A percentile compares a stretch with the other conserved stretches of the same genome.
These are phyloP conservation scores for Gynostemma pentaphyllum DNA, from an alignment of 306 rosid species.

Conservation along the genomic window DNA sequence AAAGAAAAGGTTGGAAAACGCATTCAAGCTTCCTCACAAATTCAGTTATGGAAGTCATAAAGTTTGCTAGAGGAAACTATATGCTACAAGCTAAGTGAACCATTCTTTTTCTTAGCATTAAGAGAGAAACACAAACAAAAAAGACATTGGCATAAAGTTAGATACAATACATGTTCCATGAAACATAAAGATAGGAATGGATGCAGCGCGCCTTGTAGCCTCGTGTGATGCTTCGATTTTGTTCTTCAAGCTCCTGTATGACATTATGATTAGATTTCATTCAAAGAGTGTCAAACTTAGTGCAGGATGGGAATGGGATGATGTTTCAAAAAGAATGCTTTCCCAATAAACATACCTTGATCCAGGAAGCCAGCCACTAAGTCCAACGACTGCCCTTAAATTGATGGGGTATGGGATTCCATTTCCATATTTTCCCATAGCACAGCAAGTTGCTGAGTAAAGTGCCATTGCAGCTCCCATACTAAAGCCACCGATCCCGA, in stretches of 20 bases:
- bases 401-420: slow-evolving; percentile 67
- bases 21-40: neutral
- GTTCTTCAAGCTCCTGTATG: slow-evolving; percentile 65
- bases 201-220: slow-evolving; percentile 77
- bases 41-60: neutral
- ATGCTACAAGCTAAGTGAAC: neutral
- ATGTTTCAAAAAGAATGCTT: neutral
- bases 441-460: slow-evolving; percentile 92
- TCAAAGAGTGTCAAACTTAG: too few species aligned
- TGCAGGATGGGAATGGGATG: too few species aligned
- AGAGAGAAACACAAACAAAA: neutral
- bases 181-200: slow-evolving; percentile 62
- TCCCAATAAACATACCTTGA: slow-evolving; percentile 44
- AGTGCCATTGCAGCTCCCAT: slow-evolving; percentile 99
- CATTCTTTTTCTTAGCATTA: neutral
- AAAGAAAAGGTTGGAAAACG: neutral
- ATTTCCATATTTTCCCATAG: slow-evolving; percentile 78
- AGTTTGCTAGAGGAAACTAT: neutral
- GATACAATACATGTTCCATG: slow-evolving; percentile 71
- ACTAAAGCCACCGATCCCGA: slow-evolving; percentile 95
- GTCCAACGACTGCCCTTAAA: slow-evolving; percentile 79
- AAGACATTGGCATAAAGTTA: neutral
- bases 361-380: slow-evolving; percentile 99
- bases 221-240: slow-evolving; percentile 78
- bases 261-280: slow-evolving; percentile 1